Percentiles rank a stretch among this genome's conserved stretches.
Conservation (phyloP, 371 early-diverging fungal species). For the Mortierella sp. region DNA sequence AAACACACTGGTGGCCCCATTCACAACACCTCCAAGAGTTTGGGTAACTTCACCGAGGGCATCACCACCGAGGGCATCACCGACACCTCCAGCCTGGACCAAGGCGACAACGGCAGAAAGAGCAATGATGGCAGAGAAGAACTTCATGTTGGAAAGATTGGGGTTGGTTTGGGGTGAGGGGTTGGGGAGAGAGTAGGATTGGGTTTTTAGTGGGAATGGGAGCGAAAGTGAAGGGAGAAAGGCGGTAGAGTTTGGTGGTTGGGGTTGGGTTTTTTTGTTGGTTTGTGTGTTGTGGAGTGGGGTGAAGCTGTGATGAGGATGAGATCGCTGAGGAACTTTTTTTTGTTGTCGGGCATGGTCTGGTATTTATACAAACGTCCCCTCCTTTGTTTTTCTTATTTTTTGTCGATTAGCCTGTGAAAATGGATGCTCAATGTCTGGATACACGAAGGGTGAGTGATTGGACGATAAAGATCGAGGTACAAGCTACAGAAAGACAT, state of each 20-base stretch:
- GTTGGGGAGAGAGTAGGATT: background rate
- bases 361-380: background rate
- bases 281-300: background rate
- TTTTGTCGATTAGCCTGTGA: no score
- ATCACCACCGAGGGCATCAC: background rate
- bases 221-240: background rate
- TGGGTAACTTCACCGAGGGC: no score
- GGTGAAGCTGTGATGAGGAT: slow-evolving; percentile 3
- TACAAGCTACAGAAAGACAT: background rate
- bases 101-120: slow-evolving; percentile 34
- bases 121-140: slow-evolving; percentile 32
- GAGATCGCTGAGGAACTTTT: slow-evolving; percentile 9
- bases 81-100: slow-evolving; percentile 7
- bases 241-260: background rate
- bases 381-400: background rate
- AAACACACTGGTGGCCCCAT: no score
- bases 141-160: slow-evolving; percentile 35
- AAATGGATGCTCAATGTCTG: background rate
- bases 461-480: background rate
- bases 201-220: slow-evolving; percentile 11
- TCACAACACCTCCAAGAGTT: no score
- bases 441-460: background rate
- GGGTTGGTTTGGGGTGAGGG: background rate
- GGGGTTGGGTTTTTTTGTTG: background rate
- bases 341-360: background rate